Evolutionary conservation across 306 rosid genomes (phyloP).

Genomic region (Cucurbita moschata): DNA sequence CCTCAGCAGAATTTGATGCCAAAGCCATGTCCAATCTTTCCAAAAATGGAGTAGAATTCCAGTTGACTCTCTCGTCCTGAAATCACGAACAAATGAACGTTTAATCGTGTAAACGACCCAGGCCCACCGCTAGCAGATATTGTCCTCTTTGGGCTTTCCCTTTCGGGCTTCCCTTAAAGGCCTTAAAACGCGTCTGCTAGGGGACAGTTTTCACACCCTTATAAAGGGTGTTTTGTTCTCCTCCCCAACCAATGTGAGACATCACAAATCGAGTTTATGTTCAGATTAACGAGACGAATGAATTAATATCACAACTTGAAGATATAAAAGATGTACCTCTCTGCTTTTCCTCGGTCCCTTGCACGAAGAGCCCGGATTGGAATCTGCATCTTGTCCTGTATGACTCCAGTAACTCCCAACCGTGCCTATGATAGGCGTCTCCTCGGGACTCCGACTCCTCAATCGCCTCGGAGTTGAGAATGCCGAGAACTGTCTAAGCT

Average conservation of each 20-base stretch:
- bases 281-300: background rate
- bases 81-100: background rate
- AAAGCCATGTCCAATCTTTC: conserved; percentile 26
- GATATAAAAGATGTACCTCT: conserved; percentile 12
- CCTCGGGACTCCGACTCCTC: conserved; percentile 32
- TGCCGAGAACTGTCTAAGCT: conserved; percentile 25
- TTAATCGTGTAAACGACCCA: too few relatives aligned
- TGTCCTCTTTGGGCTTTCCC: too few relatives aligned
- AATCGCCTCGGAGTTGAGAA: conserved; percentile 21
- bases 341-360: conserved; percentile 3
- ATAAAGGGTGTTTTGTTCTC: too few relatives aligned
- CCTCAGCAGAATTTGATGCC: conserved; percentile 20
- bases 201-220: too few relatives aligned
- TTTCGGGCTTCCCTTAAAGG: too few relatives aligned
- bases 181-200: too few relatives aligned
- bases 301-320: background rate
- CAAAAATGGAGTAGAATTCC: conserved; percentile 21
- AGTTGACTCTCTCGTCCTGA: conserved; percentile 23
- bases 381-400: conserved; percentile 30
- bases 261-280: background rate
- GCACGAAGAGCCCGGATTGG: conserved; percentile 16
- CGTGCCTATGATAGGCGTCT: conserved; percentile 43
- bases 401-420: conserved; percentile 79
- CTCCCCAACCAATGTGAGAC: too few relatives aligned
- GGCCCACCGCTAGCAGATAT: too few relatives aligned